Evolutionary conservation across 2,329 filamentous ascomycete genomes (phyloP).

Genomic region (Talaromyces sp.): DNA sequence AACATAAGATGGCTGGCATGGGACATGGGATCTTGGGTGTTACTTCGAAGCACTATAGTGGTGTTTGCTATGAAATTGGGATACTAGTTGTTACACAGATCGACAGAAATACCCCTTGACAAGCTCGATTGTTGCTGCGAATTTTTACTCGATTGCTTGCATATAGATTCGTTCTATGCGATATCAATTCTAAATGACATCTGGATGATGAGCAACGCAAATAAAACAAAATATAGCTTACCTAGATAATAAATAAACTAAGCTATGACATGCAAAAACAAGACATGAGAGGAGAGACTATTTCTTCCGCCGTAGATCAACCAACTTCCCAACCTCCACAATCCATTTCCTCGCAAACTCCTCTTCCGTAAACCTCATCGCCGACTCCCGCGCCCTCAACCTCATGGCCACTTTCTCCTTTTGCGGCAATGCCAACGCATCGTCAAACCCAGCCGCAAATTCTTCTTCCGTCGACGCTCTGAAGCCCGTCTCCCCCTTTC

Average conservation of each 20-base stretch:
- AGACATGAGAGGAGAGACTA: background rate
- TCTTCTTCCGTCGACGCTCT: constrained; percentile 75
- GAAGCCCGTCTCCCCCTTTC: constrained; percentile 72
- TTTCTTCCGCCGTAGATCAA: constrained; percentile 21
- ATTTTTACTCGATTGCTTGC: background rate
- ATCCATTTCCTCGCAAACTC: constrained; percentile 81
- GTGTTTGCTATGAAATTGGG: background rate
- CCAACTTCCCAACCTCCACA: constrained; percentile 67
- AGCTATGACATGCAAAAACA: background rate
- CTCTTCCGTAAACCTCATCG: constrained; percentile 81
- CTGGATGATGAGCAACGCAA: background rate
- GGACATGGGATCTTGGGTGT: background rate
- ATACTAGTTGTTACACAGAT: background rate
- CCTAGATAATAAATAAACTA: background rate
- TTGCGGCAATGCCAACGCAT: constrained; percentile 65
- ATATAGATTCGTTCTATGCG: background rate
- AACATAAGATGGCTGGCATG: background rate
- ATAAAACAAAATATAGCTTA: background rate
- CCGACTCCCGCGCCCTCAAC: constrained; percentile 70
- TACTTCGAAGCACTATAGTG: background rate
- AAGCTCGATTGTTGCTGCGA: background rate
- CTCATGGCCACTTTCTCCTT: constrained; percentile 72
- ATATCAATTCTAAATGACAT: background rate
- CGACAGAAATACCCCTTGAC: background rate
- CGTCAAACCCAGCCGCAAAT: constrained; percentile 77